These are phyloP conservation scores for Cymodocea nodosa DNA, from an alignment of 116 monocot species.

Conservation along the genomic window DNA sequence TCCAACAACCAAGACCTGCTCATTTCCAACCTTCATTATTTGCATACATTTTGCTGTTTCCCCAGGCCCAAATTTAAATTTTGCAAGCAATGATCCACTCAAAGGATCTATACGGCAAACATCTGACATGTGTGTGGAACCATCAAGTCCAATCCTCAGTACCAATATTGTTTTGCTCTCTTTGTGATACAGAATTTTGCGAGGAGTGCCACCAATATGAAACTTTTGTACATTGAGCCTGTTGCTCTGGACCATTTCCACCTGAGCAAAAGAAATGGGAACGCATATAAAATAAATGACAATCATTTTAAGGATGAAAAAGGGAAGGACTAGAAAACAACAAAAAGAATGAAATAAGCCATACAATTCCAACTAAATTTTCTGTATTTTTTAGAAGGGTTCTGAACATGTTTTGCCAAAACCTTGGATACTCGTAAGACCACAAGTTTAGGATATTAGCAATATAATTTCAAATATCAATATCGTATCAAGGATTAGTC, in stretches of 20 bases:
- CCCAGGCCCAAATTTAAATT: constrained; percentile 46
- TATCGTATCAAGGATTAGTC: no score
- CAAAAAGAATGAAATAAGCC: no score
- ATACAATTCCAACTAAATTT: no score
- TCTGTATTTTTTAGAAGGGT: no score
- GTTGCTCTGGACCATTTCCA: constrained; percentile 75
- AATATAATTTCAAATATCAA: no score
- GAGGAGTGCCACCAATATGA: constrained; percentile 56
- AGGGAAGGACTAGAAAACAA: no score
- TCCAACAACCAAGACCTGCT: constrained; percentile 76
- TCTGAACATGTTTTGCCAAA: no score
- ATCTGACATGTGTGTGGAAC: constrained; percentile 58
- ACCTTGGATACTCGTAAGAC: no score
- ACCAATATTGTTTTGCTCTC: constrained; percentile 70
- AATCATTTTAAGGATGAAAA: neutral
- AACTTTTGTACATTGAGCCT: constrained; percentile 78
- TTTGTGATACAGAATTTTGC: constrained; percentile 76
- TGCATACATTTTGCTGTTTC: constrained; percentile 95
- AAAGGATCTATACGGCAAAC: constrained; percentile 71
- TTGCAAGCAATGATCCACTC: constrained; percentile 54
- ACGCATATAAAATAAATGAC: neutral
- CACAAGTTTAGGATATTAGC: no score
- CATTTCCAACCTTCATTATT: constrained; percentile 58
- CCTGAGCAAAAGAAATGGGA: constrained; percentile 21
- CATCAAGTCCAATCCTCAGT: constrained; percentile 55